phyloP scores from a whole-genome alignment of 1,139 yeast species.

The Candida sanyaensis region DNA sequence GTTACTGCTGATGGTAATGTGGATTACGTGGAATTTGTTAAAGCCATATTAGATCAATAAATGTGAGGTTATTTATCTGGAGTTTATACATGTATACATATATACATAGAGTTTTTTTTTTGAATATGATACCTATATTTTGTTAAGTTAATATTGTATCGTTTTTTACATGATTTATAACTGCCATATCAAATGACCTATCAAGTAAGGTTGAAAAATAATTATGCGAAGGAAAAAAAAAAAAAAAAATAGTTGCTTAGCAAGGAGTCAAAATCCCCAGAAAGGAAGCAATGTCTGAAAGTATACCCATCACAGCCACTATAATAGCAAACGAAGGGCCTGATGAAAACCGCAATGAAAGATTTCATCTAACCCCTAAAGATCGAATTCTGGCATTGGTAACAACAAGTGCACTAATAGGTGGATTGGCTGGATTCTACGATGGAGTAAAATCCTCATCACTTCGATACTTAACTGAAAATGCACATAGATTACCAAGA shows the following conservation, averaged over 20 bases:
- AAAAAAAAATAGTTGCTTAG: not conserved
- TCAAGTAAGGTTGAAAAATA: not conserved
- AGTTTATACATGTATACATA: not conserved
- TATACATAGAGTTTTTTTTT: not conserved
- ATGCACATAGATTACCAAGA: slow-evolving; percentile 77
- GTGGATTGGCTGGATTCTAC: slow-evolving; percentile 63
- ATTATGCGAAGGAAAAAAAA: not conserved
- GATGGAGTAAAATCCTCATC: slow-evolving; percentile 61
- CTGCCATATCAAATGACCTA: not conserved
- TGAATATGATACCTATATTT: not conserved
- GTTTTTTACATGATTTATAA: not conserved
- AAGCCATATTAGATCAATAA: slow-evolving; percentile 87
- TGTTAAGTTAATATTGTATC: not conserved
- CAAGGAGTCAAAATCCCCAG: too few relatives aligned
- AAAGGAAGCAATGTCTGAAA: slow-evolving; percentile 2
- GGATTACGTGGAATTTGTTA: slow-evolving; percentile 92
- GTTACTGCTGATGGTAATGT: slow-evolving; percentile 94
- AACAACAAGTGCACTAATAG: slow-evolving; percentile 50
- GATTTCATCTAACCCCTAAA: slow-evolving; percentile 42
- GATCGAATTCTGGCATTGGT: slow-evolving; percentile 38
- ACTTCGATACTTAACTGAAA: slow-evolving; percentile 70
- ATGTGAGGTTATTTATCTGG: not conserved
- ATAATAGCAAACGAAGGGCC: slow-evolving; percentile 1
- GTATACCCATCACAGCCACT: slow-evolving; percentile 5
- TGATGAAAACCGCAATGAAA: slow-evolving; percentile 27